Percentiles rank a stretch among this genome's conserved stretches.
These are phyloP conservation scores for Candida tetrigidarum DNA, from an alignment of 1,139 yeast species.

Conservation along the genomic window DNA sequence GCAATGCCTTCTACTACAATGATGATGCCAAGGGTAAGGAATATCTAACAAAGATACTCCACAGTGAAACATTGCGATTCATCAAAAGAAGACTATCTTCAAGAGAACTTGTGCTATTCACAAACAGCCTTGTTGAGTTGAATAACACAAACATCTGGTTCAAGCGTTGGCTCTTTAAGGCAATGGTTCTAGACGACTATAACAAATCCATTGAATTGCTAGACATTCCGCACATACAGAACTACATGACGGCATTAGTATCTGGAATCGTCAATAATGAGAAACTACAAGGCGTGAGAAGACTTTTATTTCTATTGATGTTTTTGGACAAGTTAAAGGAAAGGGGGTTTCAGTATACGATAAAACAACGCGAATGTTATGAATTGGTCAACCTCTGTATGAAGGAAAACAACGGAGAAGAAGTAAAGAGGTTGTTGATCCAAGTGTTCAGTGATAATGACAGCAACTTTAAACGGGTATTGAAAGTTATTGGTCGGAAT, in stretches of 20 bases:
- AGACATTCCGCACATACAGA: conserved; percentile 21
- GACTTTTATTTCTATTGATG: conserved; percentile 21
- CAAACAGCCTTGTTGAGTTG: conserved; percentile 19
- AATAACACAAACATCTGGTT: conserved; percentile 21
- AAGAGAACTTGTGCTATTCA: conserved; percentile 16
- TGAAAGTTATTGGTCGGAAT: conserved; percentile 4
- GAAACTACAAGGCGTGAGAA: conserved; percentile 20
- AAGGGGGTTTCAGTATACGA: conserved; percentile 24
- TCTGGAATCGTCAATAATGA: conserved; percentile 29
- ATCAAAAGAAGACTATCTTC: conserved; percentile 16
- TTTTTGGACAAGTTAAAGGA: conserved; percentile 19
- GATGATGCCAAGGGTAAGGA: conserved; percentile 10
- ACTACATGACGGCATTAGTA: conserved; percentile 25
- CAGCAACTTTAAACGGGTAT: conserved; percentile 10
- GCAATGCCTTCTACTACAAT: conserved; percentile 18
- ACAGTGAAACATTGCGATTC: conserved; percentile 26
- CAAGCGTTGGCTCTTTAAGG: conserved; percentile 27
- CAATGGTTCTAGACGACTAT: conserved; percentile 32
- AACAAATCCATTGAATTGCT: conserved; percentile 26
- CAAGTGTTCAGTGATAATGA: conserved; percentile 14
- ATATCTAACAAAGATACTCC: conserved; percentile 13
- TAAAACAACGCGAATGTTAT: conserved; percentile 20
- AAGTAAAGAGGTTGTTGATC: conserved; percentile 16
- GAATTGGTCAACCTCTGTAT: conserved; percentile 17
- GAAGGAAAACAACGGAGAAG: conserved; percentile 1